Evolutionary conservation across 208 protist genomes (phyloP), one percentile per base, ranked within the genome.

Genomic region (Leishmania lainsoni): DNA sequence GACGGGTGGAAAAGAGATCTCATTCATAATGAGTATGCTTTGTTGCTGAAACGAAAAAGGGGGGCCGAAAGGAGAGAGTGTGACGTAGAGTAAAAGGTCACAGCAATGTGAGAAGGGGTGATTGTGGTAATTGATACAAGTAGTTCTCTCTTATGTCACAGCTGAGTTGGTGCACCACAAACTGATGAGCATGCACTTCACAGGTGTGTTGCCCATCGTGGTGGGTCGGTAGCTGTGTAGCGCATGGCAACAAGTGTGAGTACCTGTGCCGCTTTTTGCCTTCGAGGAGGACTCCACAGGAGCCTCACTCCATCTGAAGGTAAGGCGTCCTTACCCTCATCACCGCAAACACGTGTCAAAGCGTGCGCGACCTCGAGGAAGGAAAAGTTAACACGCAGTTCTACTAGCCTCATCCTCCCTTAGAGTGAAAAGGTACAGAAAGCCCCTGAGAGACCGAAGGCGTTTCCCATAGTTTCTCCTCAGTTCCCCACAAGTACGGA

Each of bases 1-100:
- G 81, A 76, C 8, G 58, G 65, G 6, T 49, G 80, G 45, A 87
- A 81, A 51, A 85, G 48, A 42, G 83, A 73, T 39, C 63, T 84
- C 83, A 87, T 89, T 39, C 35, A 52, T n/a, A 45, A 73, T 45
- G 32, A 22, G 42, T 73, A 39, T 77, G 32, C 52, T 39, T 20
- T 65, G 56, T n/a, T 22, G 32, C 8, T 17, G 17, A 66, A 39
- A 39, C 10, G 39, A 39, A 58, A 51, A 32, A 17, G 45, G 0
- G 1, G 48, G 56, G 5, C 1, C 49, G 26, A 45, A 17, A 75
- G 66, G 59, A 26, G 48, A 65, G 4, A 12, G 72, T 22, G 16
- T 2, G 39, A 52, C 48, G 29, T 45, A 61, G 45, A 45, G 45
- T 78, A 58, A 12, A 20, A 32, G n/a, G 52, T n/a, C 10, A 72